Evolutionary conservation across 2,329 filamentous ascomycete species (phyloP).

Genomic region (Penicillium polonicum): DNA sequence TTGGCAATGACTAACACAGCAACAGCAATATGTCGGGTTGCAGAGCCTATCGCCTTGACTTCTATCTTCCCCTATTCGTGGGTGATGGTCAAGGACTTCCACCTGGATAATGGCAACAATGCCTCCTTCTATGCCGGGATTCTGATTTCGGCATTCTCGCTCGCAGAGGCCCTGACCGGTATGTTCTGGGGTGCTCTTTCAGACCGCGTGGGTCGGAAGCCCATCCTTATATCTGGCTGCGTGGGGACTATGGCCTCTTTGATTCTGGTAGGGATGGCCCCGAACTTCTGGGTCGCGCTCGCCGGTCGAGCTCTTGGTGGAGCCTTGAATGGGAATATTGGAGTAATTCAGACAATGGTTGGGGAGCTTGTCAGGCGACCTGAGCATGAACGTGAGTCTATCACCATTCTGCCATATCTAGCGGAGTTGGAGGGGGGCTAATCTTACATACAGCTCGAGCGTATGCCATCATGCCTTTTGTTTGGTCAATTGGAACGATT

Average conservation of each 20-base stretch:
- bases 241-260: constrained; percentile 79
- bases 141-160: constrained; percentile 81
- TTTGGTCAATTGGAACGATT: constrained; percentile 89
- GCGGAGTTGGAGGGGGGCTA: background rate
- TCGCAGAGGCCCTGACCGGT: constrained; percentile 77
- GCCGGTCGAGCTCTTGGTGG: constrained; percentile 74
- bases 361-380: constrained; percentile 80
- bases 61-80: constrained; percentile 93
- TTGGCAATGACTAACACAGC: background rate
- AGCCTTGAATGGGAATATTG: constrained; percentile 86
- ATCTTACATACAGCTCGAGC: constrained; percentile 62
- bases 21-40: constrained; percentile 83
- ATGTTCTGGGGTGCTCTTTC: constrained; percentile 86
- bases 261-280: constrained; percentile 76
- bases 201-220: constrained; percentile 80
- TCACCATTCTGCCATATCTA: background rate
- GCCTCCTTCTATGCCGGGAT: constrained; percentile 85
- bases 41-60: constrained; percentile 88
- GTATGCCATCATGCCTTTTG: constrained; percentile 90
- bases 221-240: constrained; percentile 77
- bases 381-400: constrained; percentile 74
- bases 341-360: constrained; percentile 90
- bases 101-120: constrained; percentile 69
- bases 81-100: constrained; percentile 74
- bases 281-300: constrained; percentile 81